A percentile compares a stretch with the other conserved stretches of the same genome.
Evolutionary conservation across 345 rosid genomes (phyloP).

Genomic region (Lepidium sativum): DNA sequence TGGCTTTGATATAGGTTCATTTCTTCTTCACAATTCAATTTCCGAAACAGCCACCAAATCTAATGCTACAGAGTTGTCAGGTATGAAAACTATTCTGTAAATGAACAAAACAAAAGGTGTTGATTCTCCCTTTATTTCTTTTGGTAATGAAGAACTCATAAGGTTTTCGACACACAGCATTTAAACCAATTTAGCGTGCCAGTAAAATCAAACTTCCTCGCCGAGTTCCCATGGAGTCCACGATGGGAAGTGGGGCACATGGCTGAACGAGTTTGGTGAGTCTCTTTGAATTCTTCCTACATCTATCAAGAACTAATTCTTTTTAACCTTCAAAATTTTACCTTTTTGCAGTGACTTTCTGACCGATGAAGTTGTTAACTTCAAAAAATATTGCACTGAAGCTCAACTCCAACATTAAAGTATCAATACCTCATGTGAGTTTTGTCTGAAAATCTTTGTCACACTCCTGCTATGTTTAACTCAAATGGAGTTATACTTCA

Average conservation of each 20-base stretch:
- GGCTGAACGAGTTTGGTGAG: conserved; percentile 85
- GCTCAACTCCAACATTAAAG: conserved; percentile 46
- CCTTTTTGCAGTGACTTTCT: conserved; percentile 52
- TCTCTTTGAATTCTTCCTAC: not conserved
- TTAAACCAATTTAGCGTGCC: conserved; percentile 49
- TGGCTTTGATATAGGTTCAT: conserved; percentile 47
- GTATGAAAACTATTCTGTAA: conserved; percentile 26
- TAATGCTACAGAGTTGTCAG: conserved; percentile 83
- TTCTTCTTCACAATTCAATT: conserved; percentile 59
- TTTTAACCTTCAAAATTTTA: not conserved
- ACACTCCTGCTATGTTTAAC: not conserved
- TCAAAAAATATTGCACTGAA: conserved; percentile 77
- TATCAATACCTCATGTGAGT: not conserved
- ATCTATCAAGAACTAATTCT: not conserved
- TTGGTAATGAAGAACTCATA: not conserved
- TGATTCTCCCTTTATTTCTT: not conserved
- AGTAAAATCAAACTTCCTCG: conserved; percentile 46
- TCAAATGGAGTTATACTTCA: not conserved
- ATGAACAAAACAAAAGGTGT: not conserved
- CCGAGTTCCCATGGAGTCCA: conserved; percentile 95
- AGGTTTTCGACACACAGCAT: conserved; percentile 38
- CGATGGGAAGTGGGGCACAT: conserved; percentile 76
- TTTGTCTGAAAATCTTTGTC: not conserved
- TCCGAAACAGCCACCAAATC: conserved; percentile 77
- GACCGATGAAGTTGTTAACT: conserved; percentile 60